Conservation (phyloP, 352 stramenopile genomes). For the Phytophthora foliorum region DNA sequence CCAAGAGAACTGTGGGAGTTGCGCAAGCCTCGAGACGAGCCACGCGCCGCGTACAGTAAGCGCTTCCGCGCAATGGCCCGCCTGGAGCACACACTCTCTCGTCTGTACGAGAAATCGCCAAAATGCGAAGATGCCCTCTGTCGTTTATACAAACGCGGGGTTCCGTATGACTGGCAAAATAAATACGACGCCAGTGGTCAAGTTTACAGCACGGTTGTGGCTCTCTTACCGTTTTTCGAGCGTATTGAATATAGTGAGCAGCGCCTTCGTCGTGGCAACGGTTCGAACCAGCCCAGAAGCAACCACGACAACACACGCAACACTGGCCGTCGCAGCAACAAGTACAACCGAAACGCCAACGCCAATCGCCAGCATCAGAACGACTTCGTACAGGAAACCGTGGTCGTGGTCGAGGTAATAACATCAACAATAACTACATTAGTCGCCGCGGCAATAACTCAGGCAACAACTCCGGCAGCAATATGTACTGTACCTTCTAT, state of each 20-base stretch:
- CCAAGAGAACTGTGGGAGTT: conserved; percentile 10
- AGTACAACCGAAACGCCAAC: neutral
- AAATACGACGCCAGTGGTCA: conserved; percentile 20
- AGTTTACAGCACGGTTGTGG: neutral
- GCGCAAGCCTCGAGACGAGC: neutral
- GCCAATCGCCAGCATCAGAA: too few relatives aligned
- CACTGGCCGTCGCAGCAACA: neutral
- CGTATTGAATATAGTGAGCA: conserved; percentile 8
- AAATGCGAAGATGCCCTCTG: conserved; percentile 16
- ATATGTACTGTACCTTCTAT: conserved; percentile 23
- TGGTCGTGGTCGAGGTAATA: too few relatives aligned
- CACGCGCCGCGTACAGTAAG: conserved; percentile 7
- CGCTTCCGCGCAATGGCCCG: conserved; percentile 8
- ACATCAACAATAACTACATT: too few relatives aligned
- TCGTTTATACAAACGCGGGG: conserved; percentile 13
- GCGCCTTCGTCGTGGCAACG: neutral
- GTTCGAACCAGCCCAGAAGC: neutral
- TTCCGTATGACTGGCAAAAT: conserved; percentile 19
- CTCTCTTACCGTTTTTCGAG: conserved; percentile 11
- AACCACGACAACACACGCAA: too few relatives aligned
- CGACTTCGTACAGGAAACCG: too few relatives aligned
- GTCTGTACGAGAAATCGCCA: neutral
- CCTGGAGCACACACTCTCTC: neutral
- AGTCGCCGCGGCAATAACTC: neutral
- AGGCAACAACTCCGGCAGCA: neutral